Base-by-base conservation (phyloP, 345 rosid species). In the Pelargonium nanum region DNA sequence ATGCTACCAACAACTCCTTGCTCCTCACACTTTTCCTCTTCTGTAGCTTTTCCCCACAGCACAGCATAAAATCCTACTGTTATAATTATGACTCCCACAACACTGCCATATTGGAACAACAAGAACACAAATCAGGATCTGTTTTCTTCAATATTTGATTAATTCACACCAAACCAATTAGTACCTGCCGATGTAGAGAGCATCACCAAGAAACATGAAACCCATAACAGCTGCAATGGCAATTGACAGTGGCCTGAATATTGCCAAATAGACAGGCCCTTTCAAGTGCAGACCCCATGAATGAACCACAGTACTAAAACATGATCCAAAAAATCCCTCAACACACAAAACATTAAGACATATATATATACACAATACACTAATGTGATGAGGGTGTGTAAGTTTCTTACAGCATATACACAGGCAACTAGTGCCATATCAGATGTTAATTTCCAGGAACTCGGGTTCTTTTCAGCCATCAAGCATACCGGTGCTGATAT, bases 201-300 rank as follows among this genome's bases (percentile, higher is more conserved):
- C 67, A 70, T 87, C 95, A 0, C 90, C 81, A 2, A 90, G 90
- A 70, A 90, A 81, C 32, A 81, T 67, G 57, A 77, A 68, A 0
- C 88, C 83, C 95, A 87, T 82, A 57, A 76, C 76, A 22, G 74
- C 91, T 0, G 95, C 97, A 53, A 83, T 81, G 19, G 79, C 90
- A 19, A 90, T 90, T 0, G 97, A 82, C 72, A 90, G 63, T 13
- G 95, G 93, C 73, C 73, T 81, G 66, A 85, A 85, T 80, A 81
- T 80, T 19, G 92, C 83, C 24, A 85, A 87, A n/a, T 68, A 87
- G 24, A 90, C 73, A 3, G 95, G 97, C n/a, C 97, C 92, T 68
- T 79, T 90, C 65, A 82, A 22, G 59, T 71, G 73, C 72, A 90
- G 63, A 0, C 79, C 88, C 87, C 91, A 83, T 15, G 84, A 69